Percentiles rank a stretch among this genome's conserved stretches.
Conservation (phyloP, 192 early-diverging fungal genomes). For the Entophlyctis luteolus region DNA sequence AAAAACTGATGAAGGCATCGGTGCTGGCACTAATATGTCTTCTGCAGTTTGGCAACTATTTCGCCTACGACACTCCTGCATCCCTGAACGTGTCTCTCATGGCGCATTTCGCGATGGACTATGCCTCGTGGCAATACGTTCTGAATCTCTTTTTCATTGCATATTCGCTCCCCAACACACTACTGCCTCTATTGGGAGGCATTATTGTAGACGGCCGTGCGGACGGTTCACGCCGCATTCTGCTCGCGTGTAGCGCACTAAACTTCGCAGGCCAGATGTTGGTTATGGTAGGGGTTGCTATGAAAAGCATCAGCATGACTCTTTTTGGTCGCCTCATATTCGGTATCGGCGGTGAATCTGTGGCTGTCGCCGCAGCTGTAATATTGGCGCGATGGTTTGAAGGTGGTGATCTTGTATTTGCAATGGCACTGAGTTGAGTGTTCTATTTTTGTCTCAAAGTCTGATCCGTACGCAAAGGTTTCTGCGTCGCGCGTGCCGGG, state of each 20-base stretch:
- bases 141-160: slow-evolving; percentile 54
- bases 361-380: slow-evolving; percentile 42
- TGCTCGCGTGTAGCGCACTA: slow-evolving; percentile 39
- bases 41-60: slow-evolving; percentile 20
- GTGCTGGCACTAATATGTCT: neutral
- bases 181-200: slow-evolving; percentile 60
- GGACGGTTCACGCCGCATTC: slow-evolving; percentile 42
- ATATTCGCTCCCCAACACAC: slow-evolving; percentile 65
- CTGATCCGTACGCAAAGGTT: slow-evolving; percentile 26
- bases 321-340: slow-evolving; percentile 33
- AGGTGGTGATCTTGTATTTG: slow-evolving; percentile 49
- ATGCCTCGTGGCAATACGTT: slow-evolving; percentile 40
- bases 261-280: slow-evolving; percentile 28
- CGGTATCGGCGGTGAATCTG: slow-evolving; percentile 51
- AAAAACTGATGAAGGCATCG: neutral
- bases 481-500: slow-evolving; percentile 43
- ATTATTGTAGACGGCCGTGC: slow-evolving; percentile 51
- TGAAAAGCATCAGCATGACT: neutral
- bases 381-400: slow-evolving; percentile 46
- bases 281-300: slow-evolving; percentile 30
- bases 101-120: neutral
- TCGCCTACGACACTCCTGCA: slow-evolving; percentile 20
- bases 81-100: slow-evolving; percentile 17
- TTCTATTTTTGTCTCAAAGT: slow-evolving; percentile 33
- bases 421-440: slow-evolving; percentile 14